phyloP scores from a whole-genome alignment of 345 rosid species.

The Eucalyptus sp. region DNA sequence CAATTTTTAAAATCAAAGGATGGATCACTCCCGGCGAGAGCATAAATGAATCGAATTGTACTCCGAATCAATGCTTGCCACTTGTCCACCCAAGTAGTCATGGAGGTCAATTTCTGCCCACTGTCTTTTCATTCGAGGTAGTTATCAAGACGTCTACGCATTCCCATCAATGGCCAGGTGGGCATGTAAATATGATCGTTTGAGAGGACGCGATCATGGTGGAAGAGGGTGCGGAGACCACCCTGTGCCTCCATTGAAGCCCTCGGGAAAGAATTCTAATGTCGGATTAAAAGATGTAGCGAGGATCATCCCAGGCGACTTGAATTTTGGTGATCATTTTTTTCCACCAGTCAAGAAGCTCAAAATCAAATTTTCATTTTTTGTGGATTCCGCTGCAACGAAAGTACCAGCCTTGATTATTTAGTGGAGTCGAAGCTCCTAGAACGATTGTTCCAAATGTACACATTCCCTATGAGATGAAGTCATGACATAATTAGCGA shows the following conservation, averaged over 20 bases:
- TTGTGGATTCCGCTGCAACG: rapidly evolving
- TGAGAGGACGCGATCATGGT: not conserved
- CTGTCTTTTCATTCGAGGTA: not conserved
- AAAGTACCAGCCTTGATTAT: too few relatives aligned
- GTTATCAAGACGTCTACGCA: not conserved
- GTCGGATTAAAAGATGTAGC: not conserved
- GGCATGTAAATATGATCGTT: not conserved
- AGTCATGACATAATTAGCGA: not conserved
- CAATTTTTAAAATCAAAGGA: not conserved
- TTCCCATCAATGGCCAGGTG: not conserved
- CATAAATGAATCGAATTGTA: not conserved
- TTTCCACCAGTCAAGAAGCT: not conserved
- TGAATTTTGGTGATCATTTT: not conserved
- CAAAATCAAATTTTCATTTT: not conserved
- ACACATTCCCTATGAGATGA: rapidly evolving
- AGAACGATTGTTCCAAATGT: not conserved
- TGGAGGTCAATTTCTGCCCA: not conserved
- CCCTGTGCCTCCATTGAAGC: not conserved
- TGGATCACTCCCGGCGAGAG: too few relatives aligned
- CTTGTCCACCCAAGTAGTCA: not conserved
- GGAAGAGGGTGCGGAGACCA: not conserved
- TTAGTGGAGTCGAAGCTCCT: not conserved
- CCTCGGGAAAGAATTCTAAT: rapidly evolving
- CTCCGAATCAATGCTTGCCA: not conserved
- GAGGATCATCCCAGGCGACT: not conserved